Evolutionary conservation across 495 filamentous ascomycete species (phyloP).

Genomic region (Alectoria sarmentosa): DNA sequence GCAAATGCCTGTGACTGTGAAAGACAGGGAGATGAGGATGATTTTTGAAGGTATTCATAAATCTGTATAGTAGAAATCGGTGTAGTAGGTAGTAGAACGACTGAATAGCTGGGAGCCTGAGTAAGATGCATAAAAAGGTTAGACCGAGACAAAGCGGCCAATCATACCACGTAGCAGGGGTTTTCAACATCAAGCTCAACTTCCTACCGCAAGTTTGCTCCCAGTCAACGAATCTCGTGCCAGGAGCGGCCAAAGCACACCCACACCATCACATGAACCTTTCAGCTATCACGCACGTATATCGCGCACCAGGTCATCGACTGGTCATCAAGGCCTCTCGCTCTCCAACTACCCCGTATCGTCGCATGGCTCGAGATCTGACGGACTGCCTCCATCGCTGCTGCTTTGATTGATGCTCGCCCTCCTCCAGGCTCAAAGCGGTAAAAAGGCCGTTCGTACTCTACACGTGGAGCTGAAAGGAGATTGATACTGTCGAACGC

Average conservation of each 20-base stretch:
- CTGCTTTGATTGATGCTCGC: background rate
- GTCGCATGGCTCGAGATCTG: conserved; percentile 6
- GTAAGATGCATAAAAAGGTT: background rate
- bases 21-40: background rate
- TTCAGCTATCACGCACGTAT: conserved; percentile 17
- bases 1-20: background rate
- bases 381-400: background rate
- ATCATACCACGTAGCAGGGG: conserved; percentile 35
- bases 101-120: too few species aligned
- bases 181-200: conserved; percentile 29
- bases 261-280: conserved; percentile 19
- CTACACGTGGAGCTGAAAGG: conserved; percentile 13
- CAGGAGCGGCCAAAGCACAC: conserved; percentile 28
- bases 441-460: conserved; percentile 23
- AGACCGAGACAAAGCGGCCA: conserved; percentile 27
- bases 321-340: conserved; percentile 11
- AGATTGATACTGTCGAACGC: conserved; percentile 15
- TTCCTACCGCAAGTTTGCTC: conserved; percentile 27
- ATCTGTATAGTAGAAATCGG: too few species aligned
- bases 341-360: background rate
- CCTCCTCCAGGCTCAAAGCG: background rate
- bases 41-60: background rate
- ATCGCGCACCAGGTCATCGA: conserved; percentile 14
- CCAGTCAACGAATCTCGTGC: conserved; percentile 31
- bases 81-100: background rate